Percentiles rank a stretch among this genome's conserved stretches.
Conservation (phyloP, 2,329 filamentous ascomycete genomes). For the Beauveria scarabaeidicola region DNA sequence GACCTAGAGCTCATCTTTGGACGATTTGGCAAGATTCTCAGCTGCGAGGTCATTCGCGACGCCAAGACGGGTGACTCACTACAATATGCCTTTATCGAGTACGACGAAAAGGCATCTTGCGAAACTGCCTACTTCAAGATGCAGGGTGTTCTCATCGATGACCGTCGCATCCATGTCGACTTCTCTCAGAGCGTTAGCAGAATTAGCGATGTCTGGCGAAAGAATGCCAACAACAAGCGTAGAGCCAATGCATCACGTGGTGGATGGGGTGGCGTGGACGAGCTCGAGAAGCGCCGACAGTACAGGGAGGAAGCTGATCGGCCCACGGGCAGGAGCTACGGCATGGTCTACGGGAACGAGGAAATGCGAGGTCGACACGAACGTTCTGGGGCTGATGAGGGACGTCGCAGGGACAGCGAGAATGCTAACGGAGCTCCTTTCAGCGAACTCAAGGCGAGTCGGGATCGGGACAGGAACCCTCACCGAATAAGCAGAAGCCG, state of each 20-base stretch:
- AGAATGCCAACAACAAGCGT: slow-evolving; percentile 74
- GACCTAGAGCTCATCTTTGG: slow-evolving; percentile 95
- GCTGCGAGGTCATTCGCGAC: slow-evolving; percentile 92
- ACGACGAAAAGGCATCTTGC: slow-evolving; percentile 83
- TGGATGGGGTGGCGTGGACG: slow-evolving; percentile 84
- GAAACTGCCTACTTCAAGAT: slow-evolving; percentile 98
- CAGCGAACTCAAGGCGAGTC: slow-evolving; percentile 5
- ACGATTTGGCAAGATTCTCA: slow-evolving; percentile 89
- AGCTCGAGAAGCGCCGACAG: slow-evolving; percentile 82
- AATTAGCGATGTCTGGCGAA: slow-evolving; percentile 82
- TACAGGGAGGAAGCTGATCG: slow-evolving; percentile 62
- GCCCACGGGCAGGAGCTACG: slow-evolving; percentile 46
- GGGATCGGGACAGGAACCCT: slow-evolving; percentile 8
- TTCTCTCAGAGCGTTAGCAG: slow-evolving; percentile 93
- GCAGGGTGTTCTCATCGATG: slow-evolving; percentile 94
- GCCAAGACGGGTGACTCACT: slow-evolving; percentile 89
- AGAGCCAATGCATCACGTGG: slow-evolving; percentile 48
- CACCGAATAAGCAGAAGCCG: slow-evolving; percentile 34
- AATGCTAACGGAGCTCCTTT: neutral
- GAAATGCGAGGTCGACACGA: slow-evolving; percentile 49
- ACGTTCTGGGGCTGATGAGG: slow-evolving; percentile 25
- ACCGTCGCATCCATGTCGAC: slow-evolving; percentile 95
- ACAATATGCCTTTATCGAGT: slow-evolving; percentile 97
- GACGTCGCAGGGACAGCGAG: slow-evolving; percentile 15
- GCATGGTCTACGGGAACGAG: slow-evolving; percentile 73